Percentiles rank a stretch among this genome's conserved stretches.
Conservation (phyloP, 805 yeast species). For the Metschnikowia baotianmanensis region DNA sequence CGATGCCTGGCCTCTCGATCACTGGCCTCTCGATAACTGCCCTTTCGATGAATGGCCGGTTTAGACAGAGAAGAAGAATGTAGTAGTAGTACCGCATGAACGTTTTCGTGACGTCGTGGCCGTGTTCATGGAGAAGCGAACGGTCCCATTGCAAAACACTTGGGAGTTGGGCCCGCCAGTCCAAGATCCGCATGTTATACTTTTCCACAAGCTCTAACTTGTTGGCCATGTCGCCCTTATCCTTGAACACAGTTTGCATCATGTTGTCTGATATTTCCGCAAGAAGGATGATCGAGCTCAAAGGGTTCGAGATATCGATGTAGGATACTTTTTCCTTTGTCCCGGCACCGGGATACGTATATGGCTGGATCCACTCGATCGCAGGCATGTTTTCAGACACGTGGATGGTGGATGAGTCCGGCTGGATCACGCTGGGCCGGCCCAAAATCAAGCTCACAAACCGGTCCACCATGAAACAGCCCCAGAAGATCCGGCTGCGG, state of each 20-base stretch:
- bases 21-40: too few species aligned
- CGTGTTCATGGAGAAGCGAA: neutral
- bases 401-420: constrained; percentile 12
- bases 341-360: constrained; percentile 12
- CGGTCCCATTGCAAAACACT: constrained; percentile 10
- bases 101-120: constrained; percentile 15
- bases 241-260: constrained; percentile 12
- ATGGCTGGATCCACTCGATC: constrained; percentile 12
- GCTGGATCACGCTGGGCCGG: constrained; percentile 12
- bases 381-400: constrained; percentile 16
- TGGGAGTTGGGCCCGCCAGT: constrained; percentile 13
- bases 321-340: constrained; percentile 4
- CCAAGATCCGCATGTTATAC: constrained; percentile 10
- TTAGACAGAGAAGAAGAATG: constrained; percentile 13
- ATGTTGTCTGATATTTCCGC: constrained; percentile 12
- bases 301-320: constrained; percentile 15
- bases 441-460: constrained; percentile 16
- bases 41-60: constrained; percentile 15
- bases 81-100: constrained; percentile 16
- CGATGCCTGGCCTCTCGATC: too few species aligned
- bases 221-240: neutral
- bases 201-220: constrained; percentile 6
- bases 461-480: constrained; percentile 16
- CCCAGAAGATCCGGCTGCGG: constrained; percentile 17
- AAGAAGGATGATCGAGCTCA: constrained; percentile 8